Evolutionary conservation across 768 basidiomycete species (phyloP), one percentile per base, ranked within the genome.

Genomic region (Exsudoporus frostii): DNA sequence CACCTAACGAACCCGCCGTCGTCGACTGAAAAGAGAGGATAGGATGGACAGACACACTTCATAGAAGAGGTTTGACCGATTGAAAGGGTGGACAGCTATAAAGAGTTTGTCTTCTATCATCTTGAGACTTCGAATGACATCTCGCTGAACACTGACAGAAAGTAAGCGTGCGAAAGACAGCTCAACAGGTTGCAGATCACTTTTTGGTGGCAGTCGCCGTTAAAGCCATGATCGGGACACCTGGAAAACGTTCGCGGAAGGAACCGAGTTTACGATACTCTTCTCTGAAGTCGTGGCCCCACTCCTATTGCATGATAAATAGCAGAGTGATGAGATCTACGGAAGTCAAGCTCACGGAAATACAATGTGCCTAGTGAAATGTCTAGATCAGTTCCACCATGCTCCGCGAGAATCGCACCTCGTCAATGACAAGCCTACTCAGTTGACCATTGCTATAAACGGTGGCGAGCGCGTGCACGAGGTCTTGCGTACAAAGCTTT

Each of bases 201-300:
- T 70, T 68, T 39, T 82, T 68, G 7, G 91, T 93, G 3, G 91
- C 90, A 14, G 88, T 90, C 2, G 91, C 90, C 1, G 90, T 93
- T 36, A 93, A 69, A 4, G 91, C 91, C 88, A 92, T 93, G 59
- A 94, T 85, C 1, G 92, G 91, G 5, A 92, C 80, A 51, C 77
- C 73, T 1, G 79, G 78, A 62, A 85, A 92, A 27, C 74, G 76
- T 34, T 79, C 74, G 2, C 91, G 80, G 65, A 94, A 88, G 36
- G 72, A 65, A 5, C 90, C 91, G 22, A 94, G 75, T 24, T 74
- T 78, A 40, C 90, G 74, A 62, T 92, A 93, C 39, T 90, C 85
- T 30, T 67, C 75, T 24, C 91, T 82, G 64, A 91, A 91, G 60
- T 90, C 84, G 44, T 90, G 88, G 0, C 88, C 89, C 90, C 89